A percentile compares a stretch with the other conserved stretches of the same genome.
Evolutionary conservation across 306 rosid species (phyloP).

Genomic region (Begonia loranthoides): DNA sequence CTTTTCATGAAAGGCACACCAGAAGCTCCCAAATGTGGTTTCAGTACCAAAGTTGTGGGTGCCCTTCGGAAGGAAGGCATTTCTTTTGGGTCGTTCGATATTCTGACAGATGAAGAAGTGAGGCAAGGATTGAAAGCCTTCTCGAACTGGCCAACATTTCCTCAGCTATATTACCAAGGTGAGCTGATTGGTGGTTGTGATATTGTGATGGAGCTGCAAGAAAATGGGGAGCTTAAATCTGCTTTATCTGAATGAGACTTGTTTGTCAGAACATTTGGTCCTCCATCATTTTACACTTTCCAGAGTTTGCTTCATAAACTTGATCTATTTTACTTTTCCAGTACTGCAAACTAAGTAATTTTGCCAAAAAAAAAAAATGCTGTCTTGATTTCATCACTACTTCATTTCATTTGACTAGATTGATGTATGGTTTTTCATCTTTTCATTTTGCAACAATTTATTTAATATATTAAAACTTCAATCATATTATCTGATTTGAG

Average conservation of each 20-base stretch:
- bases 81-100: conserved; percentile 68
- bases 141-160: conserved; percentile 96
- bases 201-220: conserved; percentile 58
- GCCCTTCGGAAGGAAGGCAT: conserved; percentile 60
- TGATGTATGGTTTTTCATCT: too few species aligned
- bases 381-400: too few species aligned
- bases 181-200: conserved; percentile 89
- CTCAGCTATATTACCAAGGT: conserved; percentile 81
- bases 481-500: too few species aligned
- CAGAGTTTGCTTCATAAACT: conserved; percentile 9
- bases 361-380: too few species aligned
- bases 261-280: conserved; percentile 14
- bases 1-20: conserved; percentile 92
- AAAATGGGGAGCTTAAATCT: conserved; percentile 63
- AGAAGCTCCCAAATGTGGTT: conserved; percentile 81
- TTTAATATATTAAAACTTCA: too few species aligned
- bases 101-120: conserved; percentile 62
- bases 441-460: too few species aligned
- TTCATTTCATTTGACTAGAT: too few species aligned
- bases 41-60: conserved; percentile 74
- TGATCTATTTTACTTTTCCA: neutral
- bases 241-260: conserved; percentile 36
- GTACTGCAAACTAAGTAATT: too few species aligned
- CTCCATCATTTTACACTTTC: conserved; percentile 15
- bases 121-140: conserved; percentile 77